Base-by-base conservation (phyloP, 2,329 filamentous ascomycete genomes). In the Colletotrichum coccodes region DNA sequence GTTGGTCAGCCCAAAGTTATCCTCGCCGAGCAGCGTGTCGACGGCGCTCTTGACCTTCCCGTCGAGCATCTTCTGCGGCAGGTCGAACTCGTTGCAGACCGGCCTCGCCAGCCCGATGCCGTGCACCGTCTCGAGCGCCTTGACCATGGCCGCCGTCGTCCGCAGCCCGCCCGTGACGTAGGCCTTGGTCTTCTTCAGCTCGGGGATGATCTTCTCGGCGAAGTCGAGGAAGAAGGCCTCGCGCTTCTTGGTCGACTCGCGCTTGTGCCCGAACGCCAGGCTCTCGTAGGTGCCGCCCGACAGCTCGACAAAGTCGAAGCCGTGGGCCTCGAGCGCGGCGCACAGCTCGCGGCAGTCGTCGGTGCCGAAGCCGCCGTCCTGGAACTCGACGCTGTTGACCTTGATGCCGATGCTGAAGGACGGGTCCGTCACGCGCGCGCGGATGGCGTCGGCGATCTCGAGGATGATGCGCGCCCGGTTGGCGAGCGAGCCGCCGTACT, bases 201-300 rank as follows among this genome's bases (percentile, higher is more conserved):
- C 72, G 0, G 79, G 79, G 28, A 84, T 77, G 74, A 91, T 84
- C 70, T 77, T 73, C 66, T 90, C 84, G 0, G 88, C 88, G 66
- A 89, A 90, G 3, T 89, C 86, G 50, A 90, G 74, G 81, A 90
- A 90, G 81, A 89, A 90, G 1, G 86, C 83, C 73, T 89, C 87
- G 5, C 87, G 80, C 77, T 85, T 84, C 76, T 80, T 82, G 6
- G 86, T 89, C 18, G 81, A 85, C 49, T 90, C 87, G 56, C 83
- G 79, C 76, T 84, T 81, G 74, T 88, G 85, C 2, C 72, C 72
- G 70, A 89, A 88, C 0, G 82, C 86, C 0, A 86, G 74, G 21
- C 79, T 76, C 76, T 91, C 84, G 72, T 89, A 90, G 0, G 88
- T 91, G 8, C 89, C 89, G 14, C 89, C 89, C 0, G 81, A 85